phyloP scores from a whole-genome alignment of 805 yeast genomes.

The Suhomyces vadensis region DNA sequence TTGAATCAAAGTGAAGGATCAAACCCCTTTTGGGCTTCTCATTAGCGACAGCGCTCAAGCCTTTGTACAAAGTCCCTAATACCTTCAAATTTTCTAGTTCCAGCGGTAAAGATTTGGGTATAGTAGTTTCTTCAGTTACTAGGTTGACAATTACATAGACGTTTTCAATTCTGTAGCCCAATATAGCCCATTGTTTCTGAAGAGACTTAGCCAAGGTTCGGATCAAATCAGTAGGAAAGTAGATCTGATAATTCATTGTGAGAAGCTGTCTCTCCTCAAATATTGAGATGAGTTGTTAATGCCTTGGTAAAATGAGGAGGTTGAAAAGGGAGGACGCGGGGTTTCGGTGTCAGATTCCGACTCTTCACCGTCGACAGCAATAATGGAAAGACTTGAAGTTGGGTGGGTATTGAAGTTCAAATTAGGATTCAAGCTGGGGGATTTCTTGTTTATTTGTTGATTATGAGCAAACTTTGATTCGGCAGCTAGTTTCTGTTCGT shows the following conservation, averaged over 20 bases:
- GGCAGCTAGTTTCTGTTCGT: conserved; percentile 5
- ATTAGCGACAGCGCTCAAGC: background rate
- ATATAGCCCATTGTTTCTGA: conserved; percentile 6
- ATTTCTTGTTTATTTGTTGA: background rate
- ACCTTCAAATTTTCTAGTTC: conserved; percentile 5
- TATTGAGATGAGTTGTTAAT: conserved; percentile 46
- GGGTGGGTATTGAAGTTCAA: no score
- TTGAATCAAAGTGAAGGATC: background rate
- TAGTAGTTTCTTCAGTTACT: background rate
- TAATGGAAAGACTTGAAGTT: background rate
- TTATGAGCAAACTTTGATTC: conserved; percentile 3
- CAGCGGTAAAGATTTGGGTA: background rate
- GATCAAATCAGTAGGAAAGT: conserved; percentile 36
- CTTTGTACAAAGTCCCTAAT: conserved; percentile 1
- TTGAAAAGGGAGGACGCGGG: conserved; percentile 4
- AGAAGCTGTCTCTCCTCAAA: conserved; percentile 42
- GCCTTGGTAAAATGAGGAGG: conserved; percentile 21
- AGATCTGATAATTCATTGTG: conserved; percentile 32
- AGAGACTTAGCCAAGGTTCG: conserved; percentile 1
- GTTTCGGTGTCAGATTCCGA: conserved; percentile 10
- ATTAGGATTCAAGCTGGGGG: no score
- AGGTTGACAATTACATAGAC: conserved; percentile 16
- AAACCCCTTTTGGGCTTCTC: background rate
- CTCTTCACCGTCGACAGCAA: background rate
- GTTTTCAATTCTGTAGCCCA: conserved; percentile 28